phyloP scores from a whole-genome alignment of 768 basidiomycete species.

The Lepiota brunneoincarnata region DNA sequence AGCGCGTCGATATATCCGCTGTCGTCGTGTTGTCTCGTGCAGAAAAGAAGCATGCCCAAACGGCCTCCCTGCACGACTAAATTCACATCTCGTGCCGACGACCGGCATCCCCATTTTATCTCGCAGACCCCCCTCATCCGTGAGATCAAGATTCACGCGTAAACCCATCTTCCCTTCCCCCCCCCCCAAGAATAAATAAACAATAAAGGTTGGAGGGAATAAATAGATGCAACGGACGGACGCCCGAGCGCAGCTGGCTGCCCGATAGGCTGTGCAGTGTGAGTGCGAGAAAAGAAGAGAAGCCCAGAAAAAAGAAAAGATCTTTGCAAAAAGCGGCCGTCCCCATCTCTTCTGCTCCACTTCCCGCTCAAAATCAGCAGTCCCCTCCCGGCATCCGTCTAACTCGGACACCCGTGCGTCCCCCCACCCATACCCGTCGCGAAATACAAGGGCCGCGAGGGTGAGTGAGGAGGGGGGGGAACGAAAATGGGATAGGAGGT shows the following conservation, averaged over 20 bases:
- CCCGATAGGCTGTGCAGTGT: constrained; percentile 1
- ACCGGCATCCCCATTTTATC: neutral
- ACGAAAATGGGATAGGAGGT: too few relatives aligned
- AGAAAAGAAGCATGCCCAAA: neutral
- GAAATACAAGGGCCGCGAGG: too few relatives aligned
- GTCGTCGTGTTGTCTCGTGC: neutral
- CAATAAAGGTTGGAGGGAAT: too few relatives aligned
- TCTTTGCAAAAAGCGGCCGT: neutral
- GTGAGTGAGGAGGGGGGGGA: too few relatives aligned
- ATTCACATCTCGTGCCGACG: neutral
- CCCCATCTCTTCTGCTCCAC: too few relatives aligned
- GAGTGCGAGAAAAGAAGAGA: neutral
- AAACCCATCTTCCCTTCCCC: neutral
- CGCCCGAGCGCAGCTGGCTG: neutral
- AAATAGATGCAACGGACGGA: neutral
- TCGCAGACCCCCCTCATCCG: neutral
- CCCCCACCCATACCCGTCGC: too few relatives aligned
- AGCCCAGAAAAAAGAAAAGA: neutral
- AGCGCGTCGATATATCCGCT: neutral
- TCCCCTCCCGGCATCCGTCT: neutral
- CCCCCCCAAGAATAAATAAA: neutral
- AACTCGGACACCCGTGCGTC: neutral
- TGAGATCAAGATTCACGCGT: neutral
- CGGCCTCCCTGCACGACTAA: neutral
- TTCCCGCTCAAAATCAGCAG: neutral